Conservation (phyloP, 2,329 filamentous ascomycete species). For the Exophiala calicioides region DNA sequence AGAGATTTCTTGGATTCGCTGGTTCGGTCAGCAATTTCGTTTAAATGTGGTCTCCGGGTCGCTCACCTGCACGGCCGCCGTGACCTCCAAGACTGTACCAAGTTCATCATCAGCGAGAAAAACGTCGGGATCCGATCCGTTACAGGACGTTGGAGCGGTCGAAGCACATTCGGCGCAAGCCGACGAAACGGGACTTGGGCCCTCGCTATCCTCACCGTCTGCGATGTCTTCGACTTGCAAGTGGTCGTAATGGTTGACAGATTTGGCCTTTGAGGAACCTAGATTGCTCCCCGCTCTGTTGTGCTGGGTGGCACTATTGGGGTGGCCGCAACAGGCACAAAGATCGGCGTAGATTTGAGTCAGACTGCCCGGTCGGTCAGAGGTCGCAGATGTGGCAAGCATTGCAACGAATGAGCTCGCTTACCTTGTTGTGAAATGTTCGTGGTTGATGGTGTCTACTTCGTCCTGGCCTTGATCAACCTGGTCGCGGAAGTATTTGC, state of each 20-base stretch:
- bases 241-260: slow-evolving; percentile 25
- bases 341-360: slow-evolving; percentile 32
- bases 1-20: slow-evolving; percentile 22
- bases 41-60: neutral
- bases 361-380: slow-evolving; percentile 15
- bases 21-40: slow-evolving; percentile 7
- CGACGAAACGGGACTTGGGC: slow-evolving; percentile 1
- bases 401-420: neutral
- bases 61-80: slow-evolving; percentile 28
- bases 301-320: slow-evolving; percentile 11
- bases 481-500: slow-evolving; percentile 32
- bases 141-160: neutral
- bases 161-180: slow-evolving; percentile 15
- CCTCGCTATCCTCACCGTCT: slow-evolving; percentile 10
- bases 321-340: slow-evolving; percentile 28
- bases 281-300: slow-evolving; percentile 1
- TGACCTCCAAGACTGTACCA: slow-evolving; percentile 28
- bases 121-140: slow-evolving; percentile 6
- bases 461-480: slow-evolving; percentile 22
- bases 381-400: neutral
- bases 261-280: neutral
- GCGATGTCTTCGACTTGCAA: slow-evolving; percentile 18
- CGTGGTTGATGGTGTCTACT: slow-evolving; percentile 33
- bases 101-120: slow-evolving; percentile 31
- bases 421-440: slow-evolving; percentile 36